Percentiles rank a stretch among this genome's conserved stretches.
Evolutionary conservation across 371 early-diverging fungal genomes (phyloP).

Genomic region (Mucor piriformis): DNA sequence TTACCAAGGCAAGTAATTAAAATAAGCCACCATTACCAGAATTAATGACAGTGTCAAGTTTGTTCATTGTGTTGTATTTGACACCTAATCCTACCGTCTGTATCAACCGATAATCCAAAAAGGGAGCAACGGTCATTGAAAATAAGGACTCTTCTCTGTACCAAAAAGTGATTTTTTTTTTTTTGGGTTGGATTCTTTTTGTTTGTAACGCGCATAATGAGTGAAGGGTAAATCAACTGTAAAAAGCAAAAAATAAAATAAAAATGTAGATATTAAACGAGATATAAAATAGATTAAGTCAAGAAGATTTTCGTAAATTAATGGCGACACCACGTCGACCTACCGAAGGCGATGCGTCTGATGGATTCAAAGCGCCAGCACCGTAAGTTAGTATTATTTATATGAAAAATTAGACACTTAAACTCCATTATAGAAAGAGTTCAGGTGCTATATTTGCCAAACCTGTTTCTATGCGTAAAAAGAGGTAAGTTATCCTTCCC

Average conservation of each 20-base stretch:
- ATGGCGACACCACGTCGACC: constrained; percentile 73
- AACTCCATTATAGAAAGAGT: constrained; percentile 36
- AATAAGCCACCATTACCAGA: constrained; percentile 15
- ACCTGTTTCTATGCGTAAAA: constrained; percentile 46
- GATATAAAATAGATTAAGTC: constrained; percentile 56
- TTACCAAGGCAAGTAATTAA: constrained; percentile 15
- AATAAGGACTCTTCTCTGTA: no score
- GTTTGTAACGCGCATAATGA: neutral
- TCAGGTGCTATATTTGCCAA: constrained; percentile 50
- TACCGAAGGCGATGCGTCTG: constrained; percentile 17
- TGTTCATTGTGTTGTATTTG: constrained; percentile 20
- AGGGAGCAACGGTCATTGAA: no score
- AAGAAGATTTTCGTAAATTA: constrained; percentile 83
- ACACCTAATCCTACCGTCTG: constrained; percentile 14
- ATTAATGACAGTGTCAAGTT: constrained; percentile 14
- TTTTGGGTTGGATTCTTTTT: neutral
- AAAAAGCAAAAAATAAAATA: neutral
- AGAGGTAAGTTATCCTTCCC: no score
- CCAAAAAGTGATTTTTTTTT: neutral
- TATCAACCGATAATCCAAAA: no score
- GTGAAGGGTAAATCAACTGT: neutral
- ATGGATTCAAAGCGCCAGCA: constrained; percentile 44
- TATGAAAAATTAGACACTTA: neutral
- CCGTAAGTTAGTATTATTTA: constrained; percentile 28
- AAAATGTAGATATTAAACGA: neutral